Percentiles rank a stretch among this genome's conserved stretches.
phyloP scores from a whole-genome alignment of 805 yeast genomes.

The Yarrowia sp. region DNA sequence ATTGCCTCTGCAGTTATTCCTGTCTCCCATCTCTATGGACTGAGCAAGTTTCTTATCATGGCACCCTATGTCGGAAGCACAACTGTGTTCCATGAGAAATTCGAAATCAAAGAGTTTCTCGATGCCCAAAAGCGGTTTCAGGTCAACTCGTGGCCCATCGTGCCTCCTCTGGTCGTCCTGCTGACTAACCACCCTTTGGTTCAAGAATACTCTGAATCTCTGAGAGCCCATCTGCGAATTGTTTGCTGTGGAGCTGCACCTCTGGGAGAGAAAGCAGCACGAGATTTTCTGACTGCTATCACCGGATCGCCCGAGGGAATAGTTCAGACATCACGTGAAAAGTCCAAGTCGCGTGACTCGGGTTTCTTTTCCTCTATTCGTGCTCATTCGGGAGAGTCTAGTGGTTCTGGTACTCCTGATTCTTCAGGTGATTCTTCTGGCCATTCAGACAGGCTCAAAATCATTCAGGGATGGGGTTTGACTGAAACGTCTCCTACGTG shows the following conservation, averaged over 20 bases:
- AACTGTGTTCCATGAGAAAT: conserved; percentile 35
- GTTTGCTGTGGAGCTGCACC: conserved; percentile 49
- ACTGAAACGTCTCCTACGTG: conserved; percentile 28
- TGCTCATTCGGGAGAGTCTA: no score
- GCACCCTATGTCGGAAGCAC: conserved; percentile 30
- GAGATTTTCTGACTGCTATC: background rate
- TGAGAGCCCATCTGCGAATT: conserved; percentile 41
- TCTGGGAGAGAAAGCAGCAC: conserved; percentile 32
- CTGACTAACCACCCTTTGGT: conserved; percentile 46
- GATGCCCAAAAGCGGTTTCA: conserved; percentile 32
- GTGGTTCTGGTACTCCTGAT: no score
- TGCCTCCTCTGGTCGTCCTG: conserved; percentile 44
- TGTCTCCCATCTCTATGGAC: conserved; percentile 37
- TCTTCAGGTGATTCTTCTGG: no score
- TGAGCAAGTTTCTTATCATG: conserved; percentile 32
- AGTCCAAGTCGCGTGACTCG: background rate
- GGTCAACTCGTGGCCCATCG: conserved; percentile 43
- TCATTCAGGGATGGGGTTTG: conserved; percentile 24
- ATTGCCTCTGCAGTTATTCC: conserved; percentile 37
- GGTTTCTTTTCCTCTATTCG: background rate
- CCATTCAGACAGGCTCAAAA: no score
- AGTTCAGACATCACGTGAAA: background rate
- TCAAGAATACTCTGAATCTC: conserved; percentile 43
- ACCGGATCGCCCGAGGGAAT: conserved; percentile 18
- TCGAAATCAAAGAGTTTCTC: conserved; percentile 38